Evolutionary conservation across 192 early-diverging fungal species (phyloP).

Genomic region (Coemansia umbellata): DNA sequence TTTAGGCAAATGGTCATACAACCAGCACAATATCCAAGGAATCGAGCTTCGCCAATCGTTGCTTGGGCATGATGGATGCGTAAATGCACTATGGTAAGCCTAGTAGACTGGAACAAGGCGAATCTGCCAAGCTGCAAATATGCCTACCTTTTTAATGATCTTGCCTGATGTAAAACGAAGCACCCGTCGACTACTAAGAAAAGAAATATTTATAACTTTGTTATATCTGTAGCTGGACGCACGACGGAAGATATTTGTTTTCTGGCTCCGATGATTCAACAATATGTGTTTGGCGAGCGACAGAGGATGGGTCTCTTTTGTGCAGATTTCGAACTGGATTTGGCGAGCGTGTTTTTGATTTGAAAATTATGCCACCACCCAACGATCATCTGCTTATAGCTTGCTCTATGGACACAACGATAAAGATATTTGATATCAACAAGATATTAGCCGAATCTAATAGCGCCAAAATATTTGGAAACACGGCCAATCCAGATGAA

Average conservation of each 20-base stretch:
- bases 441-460: conserved; percentile 10
- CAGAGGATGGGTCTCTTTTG: conserved; percentile 38
- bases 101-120: neutral
- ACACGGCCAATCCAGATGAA: neutral
- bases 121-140: neutral
- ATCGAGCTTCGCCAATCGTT: conserved; percentile 34
- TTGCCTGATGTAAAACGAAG: conserved; percentile 4
- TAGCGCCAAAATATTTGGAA: neutral
- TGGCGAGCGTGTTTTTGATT: conserved; percentile 72
- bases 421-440: conserved; percentile 54
- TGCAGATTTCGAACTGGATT: conserved; percentile 57
- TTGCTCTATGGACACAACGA: conserved; percentile 59
- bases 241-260: conserved; percentile 51
- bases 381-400: conserved; percentile 57
- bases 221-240: conserved; percentile 45
- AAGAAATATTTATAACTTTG: neutral
- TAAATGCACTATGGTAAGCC: conserved; percentile 37
- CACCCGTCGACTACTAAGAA: neutral
- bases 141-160: neutral
- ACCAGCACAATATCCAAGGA: conserved; percentile 6
- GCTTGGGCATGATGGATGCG: conserved; percentile 39
- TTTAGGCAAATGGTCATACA: conserved; percentile 31
- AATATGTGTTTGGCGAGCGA: conserved; percentile 54
- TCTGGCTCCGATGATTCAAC: conserved; percentile 62
- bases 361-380: conserved; percentile 61